Base-by-base conservation (phyloP, 2,329 filamentous ascomycete species). In the Aspergillus awamori region DNA sequence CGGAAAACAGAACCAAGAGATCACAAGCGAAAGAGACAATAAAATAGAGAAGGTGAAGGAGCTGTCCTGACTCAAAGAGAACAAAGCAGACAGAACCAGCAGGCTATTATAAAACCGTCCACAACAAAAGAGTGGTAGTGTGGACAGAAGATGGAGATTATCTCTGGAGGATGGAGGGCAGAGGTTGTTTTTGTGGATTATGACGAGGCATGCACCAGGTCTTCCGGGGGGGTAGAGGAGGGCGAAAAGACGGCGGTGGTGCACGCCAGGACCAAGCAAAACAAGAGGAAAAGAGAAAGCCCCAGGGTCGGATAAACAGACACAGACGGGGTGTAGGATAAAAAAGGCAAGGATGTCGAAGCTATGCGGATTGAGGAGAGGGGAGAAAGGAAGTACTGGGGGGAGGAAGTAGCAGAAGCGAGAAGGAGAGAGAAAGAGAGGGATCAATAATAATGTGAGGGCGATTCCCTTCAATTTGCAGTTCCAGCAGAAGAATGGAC, bases 141-240 rank as follows among this genome's bases (percentile, higher is more conserved):
- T 67, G 62, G 65, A 65, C 59, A 65, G 58, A 36, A 56, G 61
- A 55, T 51, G 26, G 33, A 11, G 53, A 48, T 58, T 41, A 47
- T 60, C 65, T 66, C 60, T 58, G 65, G 64, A 58, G 62, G 66
- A 65, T 63, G 66, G 68, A 70, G 69, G 63, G 64, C 64, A 70
- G 66, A 71, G 72, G 67, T 65, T 75, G 74, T 72, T 74, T 74
- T 74, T 76, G 74, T 75, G 74, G 73, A 67, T 65, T 74, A 74
- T 76, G 73, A 76, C 73, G 73, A 74, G 72, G 72, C 71, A 74
- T 74, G 68, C 72, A 74, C 72, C 71, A 71, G 65, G 65, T 69
- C 65, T 68, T 68, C 68, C 64, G 66, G 65, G 65, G 64, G 65
- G 63, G 67, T 59, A 54, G 73, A 43, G 53, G 69, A 69, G 59